These are phyloP conservation scores for Penicillium flavigenum DNA, from an alignment of 495 filamentous ascomycete species.

Conservation along the genomic window DNA sequence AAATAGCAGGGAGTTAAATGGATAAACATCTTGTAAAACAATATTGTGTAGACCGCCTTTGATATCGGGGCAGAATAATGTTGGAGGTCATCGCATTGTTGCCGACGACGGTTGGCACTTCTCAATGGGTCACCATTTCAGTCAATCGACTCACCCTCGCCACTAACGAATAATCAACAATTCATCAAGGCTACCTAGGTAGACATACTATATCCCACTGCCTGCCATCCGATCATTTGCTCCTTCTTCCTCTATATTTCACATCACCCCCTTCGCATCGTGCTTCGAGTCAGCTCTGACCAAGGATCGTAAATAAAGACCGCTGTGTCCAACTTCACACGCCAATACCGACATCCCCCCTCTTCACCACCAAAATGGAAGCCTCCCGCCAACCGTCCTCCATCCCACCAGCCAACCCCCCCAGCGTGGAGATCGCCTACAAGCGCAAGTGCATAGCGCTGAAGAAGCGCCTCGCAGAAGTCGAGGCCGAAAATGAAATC, in stretches of 20 bases:
- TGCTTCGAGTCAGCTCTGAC: background rate
- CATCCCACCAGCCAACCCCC: constrained; percentile 54
- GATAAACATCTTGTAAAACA: background rate
- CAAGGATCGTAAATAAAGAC: background rate
- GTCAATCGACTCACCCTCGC: background rate
- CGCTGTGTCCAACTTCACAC: background rate
- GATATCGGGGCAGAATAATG: constrained; percentile 31
- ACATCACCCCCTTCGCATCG: constrained; percentile 6
- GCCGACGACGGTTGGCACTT: background rate
- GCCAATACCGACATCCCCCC: background rate
- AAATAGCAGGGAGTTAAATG: constrained; percentile 8
- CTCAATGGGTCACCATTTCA: background rate
- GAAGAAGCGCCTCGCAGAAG: constrained; percentile 83
- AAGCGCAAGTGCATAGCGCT: constrained; percentile 95
- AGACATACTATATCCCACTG: background rate
- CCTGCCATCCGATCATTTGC: background rate
- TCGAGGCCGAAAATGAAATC: constrained; percentile 84
- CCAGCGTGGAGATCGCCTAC: constrained; percentile 94
- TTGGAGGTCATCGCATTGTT: constrained; percentile 12
- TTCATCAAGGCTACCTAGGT: background rate
- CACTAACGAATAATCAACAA: background rate
- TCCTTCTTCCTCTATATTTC: background rate
- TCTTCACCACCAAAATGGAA: constrained; percentile 30
- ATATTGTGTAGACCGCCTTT: constrained; percentile 20
- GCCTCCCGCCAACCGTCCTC: constrained; percentile 25